phyloP scores from a whole-genome alignment of 78 protist genomes.

The Isochrysis galbana region DNA sequence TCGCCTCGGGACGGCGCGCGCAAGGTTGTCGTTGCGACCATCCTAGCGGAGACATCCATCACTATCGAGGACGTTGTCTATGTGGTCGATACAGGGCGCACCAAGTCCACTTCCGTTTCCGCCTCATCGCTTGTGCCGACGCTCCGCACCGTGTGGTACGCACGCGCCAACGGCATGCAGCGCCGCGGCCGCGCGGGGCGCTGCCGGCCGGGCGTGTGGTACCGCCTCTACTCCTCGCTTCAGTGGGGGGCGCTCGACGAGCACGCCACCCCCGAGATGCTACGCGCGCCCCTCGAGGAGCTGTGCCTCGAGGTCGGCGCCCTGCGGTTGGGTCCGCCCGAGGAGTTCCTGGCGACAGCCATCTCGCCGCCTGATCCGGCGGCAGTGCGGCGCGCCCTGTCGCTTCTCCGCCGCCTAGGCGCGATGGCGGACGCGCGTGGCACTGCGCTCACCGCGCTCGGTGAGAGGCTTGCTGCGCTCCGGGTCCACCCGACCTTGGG shows the following conservation, averaged over 20 bases:
- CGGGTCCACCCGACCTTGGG: conserved; percentile 77
- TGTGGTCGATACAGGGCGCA: conserved; percentile 89
- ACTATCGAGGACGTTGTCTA: conserved; percentile 70
- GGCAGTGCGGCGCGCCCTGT: conserved; percentile 36
- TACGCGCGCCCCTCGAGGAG: conserved; percentile 76
- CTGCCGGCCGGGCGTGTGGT: conserved; percentile 75
- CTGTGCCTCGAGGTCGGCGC: conserved; percentile 70
- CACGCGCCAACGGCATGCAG: conserved; percentile 81
- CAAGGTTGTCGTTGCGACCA: conserved; percentile 58
- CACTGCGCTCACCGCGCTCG: conserved; percentile 64
- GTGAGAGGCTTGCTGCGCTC: conserved; percentile 68
- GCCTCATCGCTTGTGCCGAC: conserved; percentile 31
- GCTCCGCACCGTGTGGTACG: conserved; percentile 57
- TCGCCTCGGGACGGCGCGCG: conserved; percentile 41
- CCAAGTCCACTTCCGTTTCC: conserved; percentile 70
- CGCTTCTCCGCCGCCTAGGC: conserved; percentile 45
- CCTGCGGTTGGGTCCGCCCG: neutral
- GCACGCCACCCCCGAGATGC: conserved; percentile 80
- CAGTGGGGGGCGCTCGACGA: neutral
- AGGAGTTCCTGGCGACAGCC: neutral
- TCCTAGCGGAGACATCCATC: conserved; percentile 72
- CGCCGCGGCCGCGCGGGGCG: conserved; percentile 95
- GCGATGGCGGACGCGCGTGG: neutral
- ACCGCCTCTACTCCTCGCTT: conserved; percentile 60
- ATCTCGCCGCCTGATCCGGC: neutral